These are phyloP conservation scores for Coemansia sp. DNA, from an alignment of 192 early-diverging fungal genomes.

Conservation along the genomic window DNA sequence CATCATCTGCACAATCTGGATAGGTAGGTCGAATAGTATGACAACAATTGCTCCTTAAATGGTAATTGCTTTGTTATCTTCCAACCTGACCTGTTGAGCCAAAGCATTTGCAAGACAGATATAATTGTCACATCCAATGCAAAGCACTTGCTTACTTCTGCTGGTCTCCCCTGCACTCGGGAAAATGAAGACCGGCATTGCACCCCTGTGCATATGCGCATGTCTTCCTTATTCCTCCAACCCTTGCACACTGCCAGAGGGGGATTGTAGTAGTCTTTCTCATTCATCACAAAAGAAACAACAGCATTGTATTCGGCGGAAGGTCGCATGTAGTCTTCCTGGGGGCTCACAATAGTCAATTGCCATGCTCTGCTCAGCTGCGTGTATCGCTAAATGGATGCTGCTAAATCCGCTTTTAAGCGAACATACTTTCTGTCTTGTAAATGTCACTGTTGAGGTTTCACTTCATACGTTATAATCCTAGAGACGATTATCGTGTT, in stretches of 20 bases:
- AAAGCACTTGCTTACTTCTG: too few species aligned
- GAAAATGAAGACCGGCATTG: too few species aligned
- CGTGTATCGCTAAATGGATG: not conserved
- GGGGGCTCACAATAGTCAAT: not conserved
- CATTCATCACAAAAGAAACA: too few species aligned
- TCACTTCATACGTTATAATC: not conserved
- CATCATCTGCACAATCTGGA: not conserved
- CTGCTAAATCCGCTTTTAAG: not conserved
- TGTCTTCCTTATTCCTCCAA: too few species aligned
- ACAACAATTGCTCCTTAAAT: too few species aligned
- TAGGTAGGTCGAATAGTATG: not conserved
- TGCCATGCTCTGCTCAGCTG: not conserved
- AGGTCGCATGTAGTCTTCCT: not conserved
- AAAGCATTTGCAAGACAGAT: not conserved
- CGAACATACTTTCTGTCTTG: not conserved
- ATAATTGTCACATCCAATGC: not conserved
- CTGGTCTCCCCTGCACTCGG: too few species aligned
- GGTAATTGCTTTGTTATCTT: not conserved
- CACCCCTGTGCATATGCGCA: too few species aligned
- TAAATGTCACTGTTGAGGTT: not conserved
- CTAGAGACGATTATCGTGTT: not conserved
- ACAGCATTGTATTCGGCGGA: too few species aligned
- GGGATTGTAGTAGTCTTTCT: too few species aligned
- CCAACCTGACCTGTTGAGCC: not conserved
- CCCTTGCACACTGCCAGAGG: too few species aligned